Conservation (phyloP, 148 eudicot genomes). For the Rhododendron griersonianum region DNA sequence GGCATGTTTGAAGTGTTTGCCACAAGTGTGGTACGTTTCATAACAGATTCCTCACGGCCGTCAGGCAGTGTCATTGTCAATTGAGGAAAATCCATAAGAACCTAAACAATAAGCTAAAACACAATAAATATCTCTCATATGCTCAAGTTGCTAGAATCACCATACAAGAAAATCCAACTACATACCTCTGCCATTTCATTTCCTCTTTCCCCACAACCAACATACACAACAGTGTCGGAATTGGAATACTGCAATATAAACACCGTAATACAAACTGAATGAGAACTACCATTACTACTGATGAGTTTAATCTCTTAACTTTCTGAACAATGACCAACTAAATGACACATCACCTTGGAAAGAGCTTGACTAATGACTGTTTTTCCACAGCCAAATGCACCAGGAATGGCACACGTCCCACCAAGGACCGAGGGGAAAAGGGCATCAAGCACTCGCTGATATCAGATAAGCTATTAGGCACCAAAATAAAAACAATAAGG, state of each 20-base stretch:
- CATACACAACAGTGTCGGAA: conserved; percentile 98
- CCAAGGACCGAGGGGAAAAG: conserved; percentile 99
- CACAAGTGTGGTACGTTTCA: conserved; percentile 99
- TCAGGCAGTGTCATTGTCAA: conserved; percentile 98
- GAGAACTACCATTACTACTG: not conserved
- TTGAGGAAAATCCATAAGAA: conserved; percentile 99
- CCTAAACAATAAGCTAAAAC: conserved; percentile 33
- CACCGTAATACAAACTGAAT: conserved; percentile 5
- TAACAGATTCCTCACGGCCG: conserved; percentile 99
- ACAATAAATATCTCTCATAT: not conserved
- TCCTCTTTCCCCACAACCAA: conserved; percentile 99
- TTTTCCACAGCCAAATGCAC: conserved; percentile 99
- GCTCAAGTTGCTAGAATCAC: not conserved
- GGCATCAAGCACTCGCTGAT: conserved; percentile 98
- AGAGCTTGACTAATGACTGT: conserved; percentile 99
- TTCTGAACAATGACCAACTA: not conserved
- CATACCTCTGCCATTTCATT: conserved; percentile 99
- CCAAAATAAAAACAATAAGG: conserved; percentile 3
- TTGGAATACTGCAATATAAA: conserved; percentile 75
- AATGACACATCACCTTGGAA: conserved; percentile 62
- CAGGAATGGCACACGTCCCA: conserved; percentile 99
- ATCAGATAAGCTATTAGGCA: conserved; percentile 1
- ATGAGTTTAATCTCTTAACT: conserved; percentile 1
- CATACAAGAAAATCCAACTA: conserved; percentile 7
- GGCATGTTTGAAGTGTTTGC: conserved; percentile 99